A percentile compares a stretch with the other conserved stretches of the same genome.
These are phyloP conservation scores for Gloeopeniophorella convolvens DNA, from an alignment of 768 basidiomycete species.

Conservation along the genomic window DNA sequence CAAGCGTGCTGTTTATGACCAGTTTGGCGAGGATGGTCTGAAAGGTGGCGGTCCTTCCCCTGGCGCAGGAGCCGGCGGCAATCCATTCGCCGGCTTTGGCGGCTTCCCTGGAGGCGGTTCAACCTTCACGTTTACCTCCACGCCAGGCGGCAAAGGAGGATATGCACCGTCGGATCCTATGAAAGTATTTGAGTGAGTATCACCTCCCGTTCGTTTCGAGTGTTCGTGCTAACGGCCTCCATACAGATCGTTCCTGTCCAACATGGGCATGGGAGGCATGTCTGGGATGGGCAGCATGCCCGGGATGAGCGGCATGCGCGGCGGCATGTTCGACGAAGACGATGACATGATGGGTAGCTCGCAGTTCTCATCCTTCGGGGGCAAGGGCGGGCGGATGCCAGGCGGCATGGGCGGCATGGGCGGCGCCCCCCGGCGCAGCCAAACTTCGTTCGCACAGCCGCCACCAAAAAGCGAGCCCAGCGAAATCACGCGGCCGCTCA, in stretches of 20 bases:
- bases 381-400: constrained; percentile 56
- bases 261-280: constrained; percentile 39
- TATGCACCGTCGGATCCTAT: constrained; percentile 79
- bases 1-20: constrained; percentile 83
- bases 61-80: constrained; percentile 39
- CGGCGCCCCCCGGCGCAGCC: neutral
- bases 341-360: constrained; percentile 41
- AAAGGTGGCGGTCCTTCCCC: constrained; percentile 60
- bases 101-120: constrained; percentile 50
- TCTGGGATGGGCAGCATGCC: constrained; percentile 33
- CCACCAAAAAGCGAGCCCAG: constrained; percentile 28
- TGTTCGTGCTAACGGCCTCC: constrained; percentile 1
- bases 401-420: constrained; percentile 37
- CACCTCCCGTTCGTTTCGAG: neutral
- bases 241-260: constrained; percentile 59
- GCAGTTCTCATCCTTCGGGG: constrained; percentile 28
- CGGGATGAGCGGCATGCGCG: constrained; percentile 30
- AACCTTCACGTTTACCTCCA: constrained; percentile 37
- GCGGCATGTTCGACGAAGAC: constrained; percentile 28
- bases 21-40: constrained; percentile 92
- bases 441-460: constrained; percentile 25
- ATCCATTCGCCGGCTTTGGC: constrained; percentile 30
- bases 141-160: constrained; percentile 34
- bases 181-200: constrained; percentile 80
- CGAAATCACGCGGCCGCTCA: constrained; percentile 77